phyloP scores from a whole-genome alignment of 2,329 filamentous ascomycete species.

The Ceratocystis cacaofunesta region DNA sequence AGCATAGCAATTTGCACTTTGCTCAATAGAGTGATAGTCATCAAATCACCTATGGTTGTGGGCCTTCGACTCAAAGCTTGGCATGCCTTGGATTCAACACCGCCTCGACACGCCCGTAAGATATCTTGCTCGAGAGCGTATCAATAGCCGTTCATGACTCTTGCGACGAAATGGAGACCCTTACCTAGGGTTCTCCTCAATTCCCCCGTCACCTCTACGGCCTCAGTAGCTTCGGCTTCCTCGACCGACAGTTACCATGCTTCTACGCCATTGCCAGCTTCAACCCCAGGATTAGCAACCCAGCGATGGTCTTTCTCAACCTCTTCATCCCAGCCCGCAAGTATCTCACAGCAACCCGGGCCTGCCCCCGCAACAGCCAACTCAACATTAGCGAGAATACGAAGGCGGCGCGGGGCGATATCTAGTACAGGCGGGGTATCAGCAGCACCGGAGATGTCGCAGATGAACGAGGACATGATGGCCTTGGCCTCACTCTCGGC shows the following conservation, averaged over 20 bases:
- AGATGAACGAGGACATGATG: constrained; percentile 2
- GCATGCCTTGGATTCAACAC: background rate
- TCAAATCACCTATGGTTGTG: background rate
- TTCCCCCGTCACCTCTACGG: background rate
- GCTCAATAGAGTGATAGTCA: background rate
- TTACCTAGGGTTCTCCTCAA: constrained; percentile 7
- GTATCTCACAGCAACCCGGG: too few relatives aligned
- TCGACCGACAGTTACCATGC: background rate
- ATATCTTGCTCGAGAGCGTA: background rate
- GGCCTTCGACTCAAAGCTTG: background rate
- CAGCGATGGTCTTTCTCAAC: too few relatives aligned
- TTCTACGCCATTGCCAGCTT: too few relatives aligned
- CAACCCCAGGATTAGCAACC: too few relatives aligned
- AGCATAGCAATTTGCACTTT: too few relatives aligned
- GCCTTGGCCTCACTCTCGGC: constrained; percentile 1
- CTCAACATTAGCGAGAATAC: background rate
- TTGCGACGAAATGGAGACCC: constrained; percentile 21
- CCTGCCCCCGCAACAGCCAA: background rate
- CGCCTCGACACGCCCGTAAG: background rate
- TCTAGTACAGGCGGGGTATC: background rate
- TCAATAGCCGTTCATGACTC: constrained; percentile 18
- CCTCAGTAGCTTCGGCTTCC: background rate
- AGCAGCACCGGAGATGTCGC: background rate
- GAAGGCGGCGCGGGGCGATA: background rate
- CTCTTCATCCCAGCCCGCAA: too few relatives aligned